A percentile compares a stretch with the other conserved stretches of the same genome.
phyloP scores from a whole-genome alignment of 2,329 filamentous ascomycete species.

The Diaporthe longicolla region DNA sequence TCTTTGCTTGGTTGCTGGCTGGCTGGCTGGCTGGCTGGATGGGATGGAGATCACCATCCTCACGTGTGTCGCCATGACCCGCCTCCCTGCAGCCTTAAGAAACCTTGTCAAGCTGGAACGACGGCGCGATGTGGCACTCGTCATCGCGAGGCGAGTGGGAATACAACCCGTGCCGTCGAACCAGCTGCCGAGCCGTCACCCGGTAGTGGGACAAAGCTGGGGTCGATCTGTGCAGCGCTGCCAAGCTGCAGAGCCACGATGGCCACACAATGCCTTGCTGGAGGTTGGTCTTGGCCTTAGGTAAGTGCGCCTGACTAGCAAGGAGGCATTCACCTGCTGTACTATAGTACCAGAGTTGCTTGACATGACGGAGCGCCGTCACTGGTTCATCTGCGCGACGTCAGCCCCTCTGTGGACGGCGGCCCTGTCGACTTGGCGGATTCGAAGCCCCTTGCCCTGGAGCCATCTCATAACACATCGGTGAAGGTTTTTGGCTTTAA shows the following conservation, averaged over 20 bases:
- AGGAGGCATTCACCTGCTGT: not conserved
- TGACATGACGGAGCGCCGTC: not conserved
- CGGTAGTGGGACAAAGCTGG: not conserved
- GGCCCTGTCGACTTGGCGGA: slow-evolving; percentile 15
- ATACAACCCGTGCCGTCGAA: not conserved
- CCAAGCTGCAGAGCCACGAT: slow-evolving; percentile 33
- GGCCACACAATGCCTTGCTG: slow-evolving; percentile 17
- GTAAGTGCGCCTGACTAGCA: slow-evolving; percentile 29
- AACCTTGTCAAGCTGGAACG: slow-evolving; percentile 34
- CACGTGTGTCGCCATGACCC: slow-evolving; percentile 22
- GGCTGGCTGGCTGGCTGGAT: not conserved
- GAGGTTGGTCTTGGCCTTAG: slow-evolving; percentile 22
- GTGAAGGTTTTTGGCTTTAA: slow-evolving; percentile 23
- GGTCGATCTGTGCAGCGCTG: slow-evolving; percentile 15
- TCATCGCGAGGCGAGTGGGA: slow-evolving; percentile 5
- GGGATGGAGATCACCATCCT: slow-evolving; percentile 15
- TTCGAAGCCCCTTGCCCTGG: not conserved
- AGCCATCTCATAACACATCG: slow-evolving; percentile 8
- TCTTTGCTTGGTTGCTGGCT: too few relatives aligned
- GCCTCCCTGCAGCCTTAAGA: slow-evolving; percentile 29
- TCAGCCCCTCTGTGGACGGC: slow-evolving; percentile 8
- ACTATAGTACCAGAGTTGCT: not conserved
- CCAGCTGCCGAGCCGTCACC: slow-evolving; percentile 30
- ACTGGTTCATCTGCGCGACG: slow-evolving; percentile 16
- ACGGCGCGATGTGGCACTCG: slow-evolving; percentile 26